These are phyloP conservation scores for Chlorella sp. DNA, from an alignment of 139 green algal genomes.

Conservation along the genomic window DNA sequence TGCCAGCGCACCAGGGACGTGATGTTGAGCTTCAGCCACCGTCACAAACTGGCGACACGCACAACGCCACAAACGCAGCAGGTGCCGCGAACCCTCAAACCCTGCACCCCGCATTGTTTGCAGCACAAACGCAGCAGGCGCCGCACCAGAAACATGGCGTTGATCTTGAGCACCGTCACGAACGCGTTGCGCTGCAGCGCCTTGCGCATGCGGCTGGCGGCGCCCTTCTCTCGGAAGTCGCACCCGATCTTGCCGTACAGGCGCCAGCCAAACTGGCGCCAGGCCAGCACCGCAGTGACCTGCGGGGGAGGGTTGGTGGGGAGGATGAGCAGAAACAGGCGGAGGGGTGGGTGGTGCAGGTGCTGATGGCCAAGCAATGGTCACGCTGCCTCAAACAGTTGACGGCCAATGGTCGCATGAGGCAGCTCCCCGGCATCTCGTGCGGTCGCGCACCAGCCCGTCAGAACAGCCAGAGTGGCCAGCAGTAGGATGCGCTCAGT, in stretches of 20 bases:
- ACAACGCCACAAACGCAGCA: background rate
- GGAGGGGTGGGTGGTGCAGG: background rate
- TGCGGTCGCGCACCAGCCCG: too few relatives aligned
- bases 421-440: background rate
- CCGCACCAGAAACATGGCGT: conserved; percentile 32
- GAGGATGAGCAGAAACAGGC: too few relatives aligned
- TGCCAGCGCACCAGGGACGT: too few relatives aligned
- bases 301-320: background rate
- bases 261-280: conserved; percentile 49
- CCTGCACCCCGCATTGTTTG: too few relatives aligned
- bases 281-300: conserved; percentile 32
- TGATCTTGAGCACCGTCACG: conserved; percentile 39
- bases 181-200: conserved; percentile 33
- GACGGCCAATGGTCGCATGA: background rate
- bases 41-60: background rate
- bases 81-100: too few relatives aligned
- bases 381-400: background rate
- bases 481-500: too few relatives aligned
- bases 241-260: conserved; percentile 43
- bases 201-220: conserved; percentile 16
- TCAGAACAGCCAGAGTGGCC: too few relatives aligned
- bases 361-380: background rate
- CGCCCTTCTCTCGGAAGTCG: conserved; percentile 38
- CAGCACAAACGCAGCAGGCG: background rate
- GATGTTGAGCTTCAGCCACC: background rate